phyloP scores from a whole-genome alignment of 257 asterid genomes.

The Coffea canephora region DNA sequence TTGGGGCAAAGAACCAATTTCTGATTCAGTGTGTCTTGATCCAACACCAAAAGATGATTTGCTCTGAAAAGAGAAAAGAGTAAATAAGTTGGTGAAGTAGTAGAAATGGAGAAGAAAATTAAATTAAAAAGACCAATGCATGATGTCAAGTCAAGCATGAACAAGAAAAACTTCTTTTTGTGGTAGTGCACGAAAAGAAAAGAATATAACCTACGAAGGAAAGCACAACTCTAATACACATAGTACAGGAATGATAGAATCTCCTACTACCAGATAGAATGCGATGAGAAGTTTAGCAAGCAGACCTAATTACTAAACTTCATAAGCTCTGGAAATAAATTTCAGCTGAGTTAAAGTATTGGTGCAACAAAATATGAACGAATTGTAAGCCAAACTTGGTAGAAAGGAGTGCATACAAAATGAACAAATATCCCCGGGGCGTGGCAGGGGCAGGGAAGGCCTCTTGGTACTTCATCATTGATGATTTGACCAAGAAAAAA shows the following conservation, averaged over 20 bases:
- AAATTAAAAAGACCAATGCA: not conserved
- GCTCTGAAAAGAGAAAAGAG: conserved; percentile 44
- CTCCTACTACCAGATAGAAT: not conserved
- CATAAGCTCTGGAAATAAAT: not conserved
- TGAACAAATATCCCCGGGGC: not conserved
- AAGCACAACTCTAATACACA: not conserved
- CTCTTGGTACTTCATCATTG: not conserved
- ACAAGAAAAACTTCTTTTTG: not conserved
- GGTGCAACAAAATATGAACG: not conserved
- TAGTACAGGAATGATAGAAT: not conserved
- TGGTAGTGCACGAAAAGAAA: not conserved
- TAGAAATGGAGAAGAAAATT: too few relatives aligned
- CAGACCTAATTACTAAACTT: not conserved
- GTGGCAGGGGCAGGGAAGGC: too few relatives aligned
- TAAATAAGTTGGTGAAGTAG: not conserved
- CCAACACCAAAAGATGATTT: conserved; percentile 57
- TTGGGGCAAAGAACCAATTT: conserved; percentile 53
- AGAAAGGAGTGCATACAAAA: not conserved
- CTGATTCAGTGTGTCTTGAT: conserved; percentile 60
- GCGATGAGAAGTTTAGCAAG: too few relatives aligned
- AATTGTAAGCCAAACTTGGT: not conserved
- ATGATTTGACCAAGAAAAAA: not conserved
- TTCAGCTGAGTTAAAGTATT: not conserved
- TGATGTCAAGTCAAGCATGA: not conserved
- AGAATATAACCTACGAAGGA: not conserved